A percentile compares a stretch with the other conserved stretches of the same genome.
These are phyloP conservation scores for Claviceps sp. DNA, from an alignment of 2,329 filamentous ascomycete genomes.

Conservation along the genomic window DNA sequence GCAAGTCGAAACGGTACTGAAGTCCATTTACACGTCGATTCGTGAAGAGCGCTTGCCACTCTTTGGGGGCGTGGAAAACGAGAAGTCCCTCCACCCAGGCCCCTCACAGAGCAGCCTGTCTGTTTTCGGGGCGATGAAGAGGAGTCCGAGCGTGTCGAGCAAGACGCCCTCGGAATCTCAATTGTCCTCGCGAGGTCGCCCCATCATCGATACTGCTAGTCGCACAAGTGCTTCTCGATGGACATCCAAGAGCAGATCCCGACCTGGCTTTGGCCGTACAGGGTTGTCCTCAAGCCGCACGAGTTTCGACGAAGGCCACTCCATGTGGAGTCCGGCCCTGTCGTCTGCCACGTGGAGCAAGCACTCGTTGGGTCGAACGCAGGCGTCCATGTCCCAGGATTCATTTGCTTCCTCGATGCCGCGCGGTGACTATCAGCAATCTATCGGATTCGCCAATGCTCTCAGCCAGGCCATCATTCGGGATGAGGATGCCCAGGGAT, in stretches of 20 bases:
- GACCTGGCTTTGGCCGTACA: conserved; percentile 58
- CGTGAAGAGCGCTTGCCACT: conserved; percentile 75
- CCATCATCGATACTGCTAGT: conserved; percentile 47
- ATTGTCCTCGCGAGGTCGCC: conserved; percentile 54
- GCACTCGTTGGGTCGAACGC: conserved; percentile 79
- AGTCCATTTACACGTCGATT: conserved; percentile 84
- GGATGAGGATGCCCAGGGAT: conserved; percentile 55
- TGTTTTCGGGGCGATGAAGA: conserved; percentile 64
- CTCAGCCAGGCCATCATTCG: conserved; percentile 93
- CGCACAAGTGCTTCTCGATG: conserved; percentile 52
- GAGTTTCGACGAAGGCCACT: conserved; percentile 81
- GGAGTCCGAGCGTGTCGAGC: conserved; percentile 81
- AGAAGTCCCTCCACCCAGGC: conserved; percentile 20
- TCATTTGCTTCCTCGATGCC: conserved; percentile 69
- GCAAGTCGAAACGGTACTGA: conserved; percentile 81
- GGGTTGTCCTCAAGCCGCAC: conserved; percentile 84
- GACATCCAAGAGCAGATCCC: conserved; percentile 74
- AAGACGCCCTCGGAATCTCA: conserved; percentile 79
- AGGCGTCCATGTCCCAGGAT: conserved; percentile 84
- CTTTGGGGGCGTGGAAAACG: conserved; percentile 50
- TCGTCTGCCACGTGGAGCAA: conserved; percentile 96
- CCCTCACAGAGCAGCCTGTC: conserved; percentile 52
- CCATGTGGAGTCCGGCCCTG: conserved; percentile 71
- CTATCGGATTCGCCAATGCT: conserved; percentile 93
- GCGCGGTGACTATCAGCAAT: conserved; percentile 79